Conservation (phyloP, 805 yeast genomes). For the Hemisphaericaspora nanyangensis region DNA sequence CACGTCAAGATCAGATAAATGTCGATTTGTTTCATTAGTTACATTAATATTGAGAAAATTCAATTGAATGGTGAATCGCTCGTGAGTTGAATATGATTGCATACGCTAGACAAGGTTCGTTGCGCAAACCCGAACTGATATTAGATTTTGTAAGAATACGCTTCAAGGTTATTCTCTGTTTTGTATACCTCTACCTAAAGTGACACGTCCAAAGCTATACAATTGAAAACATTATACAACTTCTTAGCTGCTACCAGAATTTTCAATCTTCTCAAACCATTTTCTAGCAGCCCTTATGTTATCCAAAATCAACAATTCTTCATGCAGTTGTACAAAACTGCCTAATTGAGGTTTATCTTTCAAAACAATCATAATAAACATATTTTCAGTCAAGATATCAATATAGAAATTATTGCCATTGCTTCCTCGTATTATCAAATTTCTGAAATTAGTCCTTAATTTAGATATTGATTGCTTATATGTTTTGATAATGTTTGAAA, state of each 20-base stretch:
- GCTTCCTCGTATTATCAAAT: slow-evolving; percentile 64
- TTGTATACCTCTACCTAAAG: too few species aligned
- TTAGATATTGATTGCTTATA: slow-evolving; percentile 90
- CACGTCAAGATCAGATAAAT: too few species aligned
- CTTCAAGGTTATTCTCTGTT: too few species aligned
- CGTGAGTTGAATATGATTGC: too few species aligned
- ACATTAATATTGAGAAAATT: too few species aligned
- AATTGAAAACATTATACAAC: too few species aligned
- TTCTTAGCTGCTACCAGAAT: slow-evolving; percentile 9
- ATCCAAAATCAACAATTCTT: slow-evolving; percentile 48
- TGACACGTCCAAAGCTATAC: too few species aligned
- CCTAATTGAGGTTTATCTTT: slow-evolving; percentile 28
- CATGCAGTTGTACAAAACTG: slow-evolving; percentile 17
- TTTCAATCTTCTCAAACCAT: slow-evolving; percentile 48
- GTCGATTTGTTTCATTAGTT: too few species aligned
- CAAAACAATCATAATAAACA: slow-evolving; percentile 59
- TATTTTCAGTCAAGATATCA: slow-evolving; percentile 54
- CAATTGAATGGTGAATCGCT: too few species aligned
- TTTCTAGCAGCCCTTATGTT: slow-evolving; percentile 55
- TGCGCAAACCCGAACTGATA: too few species aligned
- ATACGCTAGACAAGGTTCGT: too few species aligned
- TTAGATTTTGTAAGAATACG: too few species aligned
- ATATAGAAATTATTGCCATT: slow-evolving; percentile 45
- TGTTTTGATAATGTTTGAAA: slow-evolving; percentile 88
- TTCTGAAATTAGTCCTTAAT: slow-evolving; percentile 78